Percentiles rank a stretch among this genome's conserved stretches.
phyloP scores from a whole-genome alignment of 2,329 filamentous ascomycete species.

The Torrubiella hemipterigena region DNA sequence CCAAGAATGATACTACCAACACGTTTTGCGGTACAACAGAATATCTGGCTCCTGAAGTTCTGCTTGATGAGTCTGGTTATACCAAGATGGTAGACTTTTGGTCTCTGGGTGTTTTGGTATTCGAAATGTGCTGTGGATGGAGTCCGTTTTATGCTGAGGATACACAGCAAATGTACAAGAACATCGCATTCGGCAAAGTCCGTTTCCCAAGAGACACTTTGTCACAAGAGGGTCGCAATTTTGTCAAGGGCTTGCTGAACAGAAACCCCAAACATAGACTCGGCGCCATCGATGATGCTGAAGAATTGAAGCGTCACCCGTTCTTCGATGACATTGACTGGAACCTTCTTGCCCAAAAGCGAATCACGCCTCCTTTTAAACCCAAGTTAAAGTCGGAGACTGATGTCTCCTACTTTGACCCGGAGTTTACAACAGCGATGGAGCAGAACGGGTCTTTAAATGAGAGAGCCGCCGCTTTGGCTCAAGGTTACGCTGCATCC shows the following conservation, averaged over 20 bases:
- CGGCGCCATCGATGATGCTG: conserved; percentile 80
- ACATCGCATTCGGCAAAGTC: conserved; percentile 98
- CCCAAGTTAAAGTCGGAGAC: conserved; percentile 92
- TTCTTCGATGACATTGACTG: conserved; percentile 96
- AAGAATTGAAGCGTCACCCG: conserved; percentile 84
- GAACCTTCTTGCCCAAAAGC: conserved; percentile 76
- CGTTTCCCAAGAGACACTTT: conserved; percentile 90
- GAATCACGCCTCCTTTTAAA: conserved; percentile 93
- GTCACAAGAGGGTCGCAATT: conserved; percentile 89
- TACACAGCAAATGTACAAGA: conserved; percentile 99
- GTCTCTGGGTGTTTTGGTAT: conserved; percentile 93
- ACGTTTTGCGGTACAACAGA: conserved; percentile 98
- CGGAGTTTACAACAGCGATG: conserved; percentile 92
- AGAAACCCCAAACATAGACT: conserved; percentile 92
- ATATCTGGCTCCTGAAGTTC: conserved; percentile 88
- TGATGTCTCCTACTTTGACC: conserved; percentile 96
- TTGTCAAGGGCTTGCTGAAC: conserved; percentile 94
- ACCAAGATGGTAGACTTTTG: conserved; percentile 99
- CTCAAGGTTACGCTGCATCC: conserved; percentile 74
- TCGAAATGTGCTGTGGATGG: conserved; percentile 99
- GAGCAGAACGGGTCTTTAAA: conserved; percentile 82
- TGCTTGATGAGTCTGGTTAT: conserved; percentile 92
- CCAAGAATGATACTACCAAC: conserved; percentile 95
- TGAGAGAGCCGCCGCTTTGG: conserved; percentile 75
- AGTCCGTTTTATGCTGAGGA: conserved; percentile 98